Evolutionary conservation across 306 rosid species (phyloP).

Genomic region (Sicyos baderoa): DNA sequence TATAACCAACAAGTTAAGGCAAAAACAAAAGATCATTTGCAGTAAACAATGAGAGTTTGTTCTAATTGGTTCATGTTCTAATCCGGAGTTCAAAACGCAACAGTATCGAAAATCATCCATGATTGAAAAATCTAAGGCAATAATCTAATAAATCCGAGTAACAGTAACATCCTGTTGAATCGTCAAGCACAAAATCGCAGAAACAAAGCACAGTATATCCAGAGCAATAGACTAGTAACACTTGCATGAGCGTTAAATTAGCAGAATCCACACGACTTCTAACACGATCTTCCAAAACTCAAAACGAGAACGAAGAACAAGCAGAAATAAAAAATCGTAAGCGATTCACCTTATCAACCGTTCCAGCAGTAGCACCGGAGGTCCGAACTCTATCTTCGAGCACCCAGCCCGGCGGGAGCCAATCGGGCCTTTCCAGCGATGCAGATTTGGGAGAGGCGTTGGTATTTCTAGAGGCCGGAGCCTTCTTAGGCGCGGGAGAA

Average conservation of each 20-base stretch:
- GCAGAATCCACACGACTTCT: background rate
- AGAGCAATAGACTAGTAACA: background rate
- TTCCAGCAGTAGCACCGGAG: slow-evolving; percentile 52
- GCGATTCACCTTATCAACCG: slow-evolving; percentile 34
- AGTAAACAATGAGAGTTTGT: no score
- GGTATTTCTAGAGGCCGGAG: background rate
- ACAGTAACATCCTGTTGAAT: background rate
- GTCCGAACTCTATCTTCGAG: slow-evolving; percentile 39
- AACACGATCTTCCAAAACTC: background rate
- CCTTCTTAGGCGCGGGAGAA: slow-evolving; percentile 20
- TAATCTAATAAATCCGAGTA: no score
- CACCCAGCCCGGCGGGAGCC: slow-evolving; percentile 45
- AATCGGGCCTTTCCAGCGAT: slow-evolving; percentile 18
- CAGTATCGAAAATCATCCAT: background rate
- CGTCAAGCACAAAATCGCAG: background rate
- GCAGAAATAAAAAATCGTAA: background rate
- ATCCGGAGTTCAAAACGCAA: no score
- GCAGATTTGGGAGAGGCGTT: slow-evolving; percentile 3
- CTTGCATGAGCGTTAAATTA: background rate
- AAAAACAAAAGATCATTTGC: no score
- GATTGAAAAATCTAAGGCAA: background rate
- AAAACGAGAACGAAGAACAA: background rate
- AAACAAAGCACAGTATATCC: background rate
- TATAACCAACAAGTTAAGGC: no score
- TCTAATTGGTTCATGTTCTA: no score